Conservation (phyloP, 148 eudicot genomes). For the Pouteria glomerata region DNA sequence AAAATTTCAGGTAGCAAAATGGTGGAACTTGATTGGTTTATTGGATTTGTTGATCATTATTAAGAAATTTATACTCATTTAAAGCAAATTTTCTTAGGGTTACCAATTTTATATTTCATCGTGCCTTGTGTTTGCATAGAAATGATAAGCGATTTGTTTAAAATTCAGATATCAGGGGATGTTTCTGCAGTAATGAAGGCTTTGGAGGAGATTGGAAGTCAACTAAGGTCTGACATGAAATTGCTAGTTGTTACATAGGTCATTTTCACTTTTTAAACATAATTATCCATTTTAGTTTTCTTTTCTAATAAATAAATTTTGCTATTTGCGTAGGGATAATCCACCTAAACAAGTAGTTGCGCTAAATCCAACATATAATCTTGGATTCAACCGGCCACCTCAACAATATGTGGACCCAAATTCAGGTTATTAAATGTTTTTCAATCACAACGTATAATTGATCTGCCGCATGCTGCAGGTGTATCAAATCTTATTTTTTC, state of each 20-base stretch:
- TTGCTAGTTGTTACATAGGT: not conserved
- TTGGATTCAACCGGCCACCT: constrained; percentile 48
- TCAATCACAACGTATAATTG: constrained; percentile 1
- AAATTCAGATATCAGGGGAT: constrained; percentile 79
- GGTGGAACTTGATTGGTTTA: not conserved
- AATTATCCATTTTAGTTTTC: not conserved
- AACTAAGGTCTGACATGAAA: constrained; percentile 51
- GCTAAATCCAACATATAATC: constrained; percentile 69
- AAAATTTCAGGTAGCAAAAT: too few species aligned
- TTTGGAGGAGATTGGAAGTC: constrained; percentile 78
- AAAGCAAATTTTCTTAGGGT: not conserved
- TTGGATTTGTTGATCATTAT: not conserved
- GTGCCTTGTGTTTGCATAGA: not conserved
- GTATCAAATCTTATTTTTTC: constrained; percentile 18
- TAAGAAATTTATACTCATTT: not conserved
- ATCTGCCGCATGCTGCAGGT: constrained; percentile 19
- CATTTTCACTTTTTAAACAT: not conserved
- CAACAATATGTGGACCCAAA: constrained; percentile 62
- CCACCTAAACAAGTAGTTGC: constrained; percentile 88
- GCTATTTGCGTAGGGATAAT: constrained; percentile 45
- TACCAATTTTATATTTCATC: not conserved
- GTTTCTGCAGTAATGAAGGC: constrained; percentile 71
- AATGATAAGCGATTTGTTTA: constrained; percentile 6
- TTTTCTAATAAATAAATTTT: not conserved
- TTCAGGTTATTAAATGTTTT: constrained; percentile 51